These are phyloP conservation scores for Arachnomyces sp. DNA, from an alignment of 2,329 filamentous ascomycete species.

Conservation along the genomic window DNA sequence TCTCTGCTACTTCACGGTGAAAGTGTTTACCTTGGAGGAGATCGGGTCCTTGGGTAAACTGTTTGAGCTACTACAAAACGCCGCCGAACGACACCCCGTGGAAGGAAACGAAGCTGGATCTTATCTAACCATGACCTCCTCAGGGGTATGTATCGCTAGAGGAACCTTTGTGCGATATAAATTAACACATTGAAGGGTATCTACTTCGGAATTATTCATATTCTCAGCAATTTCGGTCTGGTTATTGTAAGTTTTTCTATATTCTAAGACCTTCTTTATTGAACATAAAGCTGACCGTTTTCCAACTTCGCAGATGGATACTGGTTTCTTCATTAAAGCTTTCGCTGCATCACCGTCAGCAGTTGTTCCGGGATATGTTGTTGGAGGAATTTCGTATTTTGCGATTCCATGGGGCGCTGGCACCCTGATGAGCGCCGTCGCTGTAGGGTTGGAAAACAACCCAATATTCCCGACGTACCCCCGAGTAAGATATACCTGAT, in stretches of 20 bases:
- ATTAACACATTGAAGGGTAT: constrained; percentile 30
- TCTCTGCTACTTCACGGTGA: constrained; percentile 41
- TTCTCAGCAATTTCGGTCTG: constrained; percentile 43
- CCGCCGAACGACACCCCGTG: constrained; percentile 39
- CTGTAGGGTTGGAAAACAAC: constrained; percentile 40
- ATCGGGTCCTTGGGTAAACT: constrained; percentile 42
- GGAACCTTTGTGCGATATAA: background rate
- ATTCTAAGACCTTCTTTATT: background rate
- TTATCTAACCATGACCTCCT: constrained; percentile 50
- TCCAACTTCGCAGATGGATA: constrained; percentile 35
- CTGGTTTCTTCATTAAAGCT: constrained; percentile 47
- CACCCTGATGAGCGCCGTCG: constrained; percentile 43
- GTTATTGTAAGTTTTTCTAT: constrained; percentile 39
- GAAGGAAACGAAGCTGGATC: constrained; percentile 46
- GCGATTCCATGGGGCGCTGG: constrained; percentile 47
- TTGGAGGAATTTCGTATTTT: constrained; percentile 48
- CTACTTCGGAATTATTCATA: constrained; percentile 43
- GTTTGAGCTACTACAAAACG: constrained; percentile 43
- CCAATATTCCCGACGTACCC: constrained; percentile 49
- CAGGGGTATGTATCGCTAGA: constrained; percentile 24
- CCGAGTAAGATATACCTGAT: constrained; percentile 18
- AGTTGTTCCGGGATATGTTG: constrained; percentile 44
- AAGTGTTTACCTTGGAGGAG: constrained; percentile 38
- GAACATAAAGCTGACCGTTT: background rate
- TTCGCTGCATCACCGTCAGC: constrained; percentile 42